These are phyloP conservation scores for Dillenia turbinata DNA, from an alignment of 164 flowering plant species.

Conservation along the genomic window DNA sequence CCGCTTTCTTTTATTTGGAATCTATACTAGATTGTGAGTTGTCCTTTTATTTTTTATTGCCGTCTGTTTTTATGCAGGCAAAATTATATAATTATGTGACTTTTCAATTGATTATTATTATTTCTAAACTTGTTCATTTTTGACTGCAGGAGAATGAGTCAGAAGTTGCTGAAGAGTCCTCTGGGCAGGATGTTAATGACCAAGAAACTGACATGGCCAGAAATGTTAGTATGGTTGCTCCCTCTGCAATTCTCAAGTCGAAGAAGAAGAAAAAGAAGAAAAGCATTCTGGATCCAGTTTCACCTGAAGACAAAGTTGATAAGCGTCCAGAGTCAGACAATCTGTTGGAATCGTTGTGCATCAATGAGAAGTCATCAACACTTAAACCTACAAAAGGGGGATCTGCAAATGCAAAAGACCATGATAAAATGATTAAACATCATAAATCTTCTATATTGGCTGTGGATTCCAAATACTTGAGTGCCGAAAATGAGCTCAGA, in stretches of 20 bases:
- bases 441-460: constrained; percentile 29
- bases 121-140: background rate
- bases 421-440: constrained; percentile 21
- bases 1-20: background rate
- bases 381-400: constrained; percentile 21
- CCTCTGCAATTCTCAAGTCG: constrained; percentile 37
- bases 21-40: background rate
- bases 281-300: constrained; percentile 29
- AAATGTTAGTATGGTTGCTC: constrained; percentile 13
- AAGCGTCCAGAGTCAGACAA: constrained; percentile 25
- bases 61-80: background rate
- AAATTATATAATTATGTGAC: background rate
- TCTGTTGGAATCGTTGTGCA: constrained; percentile 36
- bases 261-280: constrained; percentile 85
- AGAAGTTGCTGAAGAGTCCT: constrained; percentile 23
- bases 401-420: constrained; percentile 12
- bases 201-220: constrained; percentile 15
- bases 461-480: constrained; percentile 75
- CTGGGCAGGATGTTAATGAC: constrained; percentile 12
- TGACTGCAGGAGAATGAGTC: constrained; percentile 33
- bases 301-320: constrained; percentile 22
- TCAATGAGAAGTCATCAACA: constrained; percentile 30
- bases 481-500: constrained; percentile 80
- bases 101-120: background rate
- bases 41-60: background rate